Evolutionary conservation across 306 rosid species (phyloP), one percentile per base, ranked within the genome.

Genomic region (Datisca glomerata): DNA sequence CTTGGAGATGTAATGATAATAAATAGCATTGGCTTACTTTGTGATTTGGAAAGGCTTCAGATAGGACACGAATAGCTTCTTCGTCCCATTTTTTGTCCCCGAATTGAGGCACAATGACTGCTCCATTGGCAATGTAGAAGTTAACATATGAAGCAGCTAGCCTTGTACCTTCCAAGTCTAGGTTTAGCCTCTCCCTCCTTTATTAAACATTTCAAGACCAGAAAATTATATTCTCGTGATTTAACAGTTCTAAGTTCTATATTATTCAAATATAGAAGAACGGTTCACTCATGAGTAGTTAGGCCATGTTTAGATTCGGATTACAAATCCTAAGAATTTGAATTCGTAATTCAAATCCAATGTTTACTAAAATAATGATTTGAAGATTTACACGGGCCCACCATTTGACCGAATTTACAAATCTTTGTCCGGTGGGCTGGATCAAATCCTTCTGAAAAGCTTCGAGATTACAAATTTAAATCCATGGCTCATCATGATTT

Each of bases 101-200:
- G 59, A 89, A 89, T 60, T 78, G 84, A 24, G 98, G 98, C 37
- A 41, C 60, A 33, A 84, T 73, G 49, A 89, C 55, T 51, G 65
- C 98, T 56, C 83, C 83, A 45, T 89, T 84, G 24, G 93, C 93
- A 68, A 80, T 68, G 75, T 89, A 89, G 56, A 89, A 89, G 67
- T 89, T 89, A 21, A 75, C 86, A 21, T 89, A 89, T 12, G 93
- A 78, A 45, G 98, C 96, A 25, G 95, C 98, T 48, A 89, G 95
- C 68, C 98, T 84, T 16, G 75, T 56, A 54, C 79, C 72, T n/a
- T 0, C 62, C 19, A 63, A 58, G 71, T 71, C 95, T 72, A 12
- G 63, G 58, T 62, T 75, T 84, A 31, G 92, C 98, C 37, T 55
- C 77, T 4, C 57, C 46, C 7, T 51, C 81, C 75, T 80, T 66